Conservation (phyloP, 495 filamentous ascomycete species). For the Saxophila tyrrhenica region DNA sequence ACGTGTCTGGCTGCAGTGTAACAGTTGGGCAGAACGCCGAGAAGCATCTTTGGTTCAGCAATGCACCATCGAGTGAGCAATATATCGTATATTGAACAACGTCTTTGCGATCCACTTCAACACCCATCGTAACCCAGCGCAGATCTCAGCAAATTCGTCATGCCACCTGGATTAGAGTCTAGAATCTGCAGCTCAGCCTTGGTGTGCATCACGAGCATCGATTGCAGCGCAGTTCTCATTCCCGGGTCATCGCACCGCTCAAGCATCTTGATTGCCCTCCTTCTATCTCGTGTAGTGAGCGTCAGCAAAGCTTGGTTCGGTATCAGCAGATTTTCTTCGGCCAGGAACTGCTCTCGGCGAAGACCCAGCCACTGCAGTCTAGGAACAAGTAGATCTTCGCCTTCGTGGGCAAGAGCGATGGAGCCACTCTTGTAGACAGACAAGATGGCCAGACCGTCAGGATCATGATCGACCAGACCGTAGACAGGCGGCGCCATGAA, state of each 20-base stretch:
- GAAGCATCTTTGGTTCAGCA: too few relatives aligned
- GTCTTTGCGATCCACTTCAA: too few relatives aligned
- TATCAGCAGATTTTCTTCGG: conserved; percentile 6
- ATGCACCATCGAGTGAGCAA: too few relatives aligned
- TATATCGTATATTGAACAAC: not conserved
- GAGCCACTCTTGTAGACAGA: conserved; percentile 85
- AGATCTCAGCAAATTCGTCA: conserved; percentile 55
- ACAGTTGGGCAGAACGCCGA: too few relatives aligned
- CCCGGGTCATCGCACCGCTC: conserved; percentile 34
- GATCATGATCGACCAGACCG: conserved; percentile 73
- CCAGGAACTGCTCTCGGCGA: conserved; percentile 24
- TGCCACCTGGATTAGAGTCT: conserved; percentile 45
- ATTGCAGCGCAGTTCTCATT: conserved; percentile 59
- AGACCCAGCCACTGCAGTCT: conserved; percentile 65
- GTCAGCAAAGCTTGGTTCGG: conserved; percentile 34
- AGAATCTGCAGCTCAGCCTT: conserved; percentile 88
- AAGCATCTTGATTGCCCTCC: conserved; percentile 56
- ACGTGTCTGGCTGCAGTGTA: too few relatives aligned
- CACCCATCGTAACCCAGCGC: conserved; percentile 20
- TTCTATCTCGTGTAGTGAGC: conserved; percentile 55
- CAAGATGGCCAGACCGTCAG: conserved; percentile 76
- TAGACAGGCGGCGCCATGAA: conserved; percentile 41
- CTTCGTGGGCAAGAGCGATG: conserved; percentile 58
- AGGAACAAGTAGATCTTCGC: conserved; percentile 44
- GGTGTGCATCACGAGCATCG: conserved; percentile 73